Conservation (phyloP, 2,329 filamentous ascomycete genomes). For the Trichoderma guizhouense region DNA sequence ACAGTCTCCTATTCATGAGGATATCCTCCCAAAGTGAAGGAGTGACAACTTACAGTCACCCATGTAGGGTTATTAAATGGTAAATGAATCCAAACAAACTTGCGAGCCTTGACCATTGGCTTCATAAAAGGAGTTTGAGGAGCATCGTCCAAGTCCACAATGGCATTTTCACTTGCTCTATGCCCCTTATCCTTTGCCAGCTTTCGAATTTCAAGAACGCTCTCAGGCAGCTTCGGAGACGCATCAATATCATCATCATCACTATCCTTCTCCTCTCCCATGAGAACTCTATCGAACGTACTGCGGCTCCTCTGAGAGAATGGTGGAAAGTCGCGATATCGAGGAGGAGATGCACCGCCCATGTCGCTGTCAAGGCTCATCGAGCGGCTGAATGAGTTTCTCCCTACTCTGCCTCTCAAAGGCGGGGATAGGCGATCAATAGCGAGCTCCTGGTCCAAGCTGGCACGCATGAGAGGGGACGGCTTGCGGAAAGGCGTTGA, state of each 20-base stretch:
- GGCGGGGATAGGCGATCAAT: constrained; percentile 39
- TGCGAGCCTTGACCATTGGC: constrained; percentile 37
- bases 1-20: background rate
- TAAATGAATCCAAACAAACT: constrained; percentile 57
- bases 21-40: background rate
- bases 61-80: constrained; percentile 56
- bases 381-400: constrained; percentile 33
- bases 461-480: constrained; percentile 34
- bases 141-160: constrained; percentile 31
- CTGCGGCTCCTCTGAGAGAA: constrained; percentile 37
- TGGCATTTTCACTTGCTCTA: constrained; percentile 26
- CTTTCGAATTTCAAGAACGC: constrained; percentile 32
- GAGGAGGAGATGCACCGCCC: constrained; percentile 24
- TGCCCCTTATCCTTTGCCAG: constrained; percentile 23
- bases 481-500: constrained; percentile 31
- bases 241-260: constrained; percentile 30
- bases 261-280: constrained; percentile 17
- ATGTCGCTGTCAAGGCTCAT: constrained; percentile 33
- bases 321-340: constrained; percentile 36
- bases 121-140: constrained; percentile 30
- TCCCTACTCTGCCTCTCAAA: constrained; percentile 28
- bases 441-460: constrained; percentile 38
- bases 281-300: constrained; percentile 21
- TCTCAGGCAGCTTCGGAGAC: constrained; percentile 34
- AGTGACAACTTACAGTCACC: constrained; percentile 46